Base-by-base conservation (phyloP, 2,329 filamentous ascomycete species). In the Ophiocordyceps robertsii region DNA sequence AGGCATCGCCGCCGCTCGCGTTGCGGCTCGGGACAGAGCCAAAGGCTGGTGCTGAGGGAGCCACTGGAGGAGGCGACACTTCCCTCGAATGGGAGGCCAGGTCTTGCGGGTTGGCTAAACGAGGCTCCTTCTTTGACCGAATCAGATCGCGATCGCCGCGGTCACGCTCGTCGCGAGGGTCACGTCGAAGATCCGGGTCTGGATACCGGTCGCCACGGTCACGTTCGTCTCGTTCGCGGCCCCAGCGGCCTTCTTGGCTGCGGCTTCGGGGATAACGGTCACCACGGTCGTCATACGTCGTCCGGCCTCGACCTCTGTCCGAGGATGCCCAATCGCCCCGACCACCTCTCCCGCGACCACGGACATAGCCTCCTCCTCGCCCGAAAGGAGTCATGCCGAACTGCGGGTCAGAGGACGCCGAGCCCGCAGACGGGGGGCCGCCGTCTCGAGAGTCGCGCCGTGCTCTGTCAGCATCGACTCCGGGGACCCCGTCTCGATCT, bases 401-500 rank as follows among this genome's bases (percentile, higher is more conserved):
- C 1, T 73, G 69, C 12, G 75, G 71, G 47, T 88, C 83, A 0
- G 82, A 84, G 19, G 77, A 78, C 10, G 77, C 77, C 3, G 83
- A 85, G 5, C 80, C 80, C 16, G 80, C 81, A 2, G 82, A 84
- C 19, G 78, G 72, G 11, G 83, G 82, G 0, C 82, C 65, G 10
- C 59, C 83, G 52, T 89, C 84, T 53, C 84, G 71, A 9, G 82
- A 86, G 14, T 73, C 78, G 38, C 82, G 70, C 42, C 82, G 70
- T 16, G 78, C 75, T 44, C 83, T 72, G 44, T 80, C 77, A 8
- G 77, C 69, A 49, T 88, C 83, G 7, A 82, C 64, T 38, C 77
- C 78, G 29, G 79, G 66, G 0, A 77, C 79, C 2, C 64, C 59
- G 50, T 79, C 74, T 51, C 70, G 58, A 51, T 79, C 74, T 52